phyloP scores from a whole-genome alignment of 106 monocot species.

The Allium fistulosum region DNA sequence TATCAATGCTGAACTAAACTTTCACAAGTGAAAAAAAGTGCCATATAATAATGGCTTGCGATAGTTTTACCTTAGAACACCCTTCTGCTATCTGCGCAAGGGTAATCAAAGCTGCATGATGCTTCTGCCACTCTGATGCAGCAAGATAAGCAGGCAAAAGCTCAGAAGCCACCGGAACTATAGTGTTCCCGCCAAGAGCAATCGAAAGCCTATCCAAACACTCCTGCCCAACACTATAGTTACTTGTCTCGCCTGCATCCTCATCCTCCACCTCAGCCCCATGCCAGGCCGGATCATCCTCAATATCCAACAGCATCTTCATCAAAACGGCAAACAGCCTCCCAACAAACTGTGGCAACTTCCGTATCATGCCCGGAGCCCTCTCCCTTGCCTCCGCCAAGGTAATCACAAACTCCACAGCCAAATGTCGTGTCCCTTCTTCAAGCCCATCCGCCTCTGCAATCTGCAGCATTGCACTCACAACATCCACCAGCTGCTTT shows the following conservation, averaged over 20 bases:
- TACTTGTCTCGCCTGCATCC: constrained; percentile 88
- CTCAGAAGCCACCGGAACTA: constrained; percentile 85
- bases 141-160: constrained; percentile 55
- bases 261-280: constrained; percentile 72
- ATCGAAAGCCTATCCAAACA: constrained; percentile 79
- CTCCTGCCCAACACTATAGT: constrained; percentile 85
- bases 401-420: constrained; percentile 91
- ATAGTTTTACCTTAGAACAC: constrained; percentile 68
- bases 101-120: constrained; percentile 84
- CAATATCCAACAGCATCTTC: constrained; percentile 83
- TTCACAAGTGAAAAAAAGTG: neutral
- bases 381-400: constrained; percentile 91
- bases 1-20: too few relatives aligned
- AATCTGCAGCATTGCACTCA: constrained; percentile 79
- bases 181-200: constrained; percentile 86
- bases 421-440: constrained; percentile 86
- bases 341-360: constrained; percentile 73
- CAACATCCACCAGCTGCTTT: constrained; percentile 63
- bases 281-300: constrained; percentile 90
- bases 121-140: constrained; percentile 98
- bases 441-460: constrained; percentile 71
- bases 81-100: constrained; percentile 99
- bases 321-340: constrained; percentile 79
- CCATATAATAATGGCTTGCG: neutral
- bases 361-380: constrained; percentile 89